Conservation (phyloP, 2,329 filamentous ascomycete genomes). For the Botrytis tulipae region DNA sequence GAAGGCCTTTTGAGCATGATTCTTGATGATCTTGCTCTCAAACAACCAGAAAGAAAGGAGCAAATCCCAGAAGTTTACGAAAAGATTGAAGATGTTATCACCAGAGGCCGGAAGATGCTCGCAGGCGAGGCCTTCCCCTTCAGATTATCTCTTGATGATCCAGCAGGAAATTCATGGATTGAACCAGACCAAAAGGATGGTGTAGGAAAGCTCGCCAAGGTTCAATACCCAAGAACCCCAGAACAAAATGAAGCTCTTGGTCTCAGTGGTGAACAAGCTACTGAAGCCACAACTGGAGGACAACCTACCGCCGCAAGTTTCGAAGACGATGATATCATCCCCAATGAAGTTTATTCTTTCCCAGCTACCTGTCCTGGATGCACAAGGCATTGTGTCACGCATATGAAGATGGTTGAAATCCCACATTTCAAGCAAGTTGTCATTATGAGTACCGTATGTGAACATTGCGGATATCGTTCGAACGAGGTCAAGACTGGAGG, state of each 20-base stretch:
- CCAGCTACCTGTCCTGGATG: slow-evolving; percentile 91
- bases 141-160: slow-evolving; percentile 83
- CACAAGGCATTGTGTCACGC: slow-evolving; percentile 78
- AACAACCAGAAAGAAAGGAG: slow-evolving; percentile 79
- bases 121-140: slow-evolving; percentile 80
- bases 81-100: slow-evolving; percentile 75
- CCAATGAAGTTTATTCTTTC: slow-evolving; percentile 90
- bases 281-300: slow-evolving; percentile 45
- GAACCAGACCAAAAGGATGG: slow-evolving; percentile 77
- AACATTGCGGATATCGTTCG: slow-evolving; percentile 87
- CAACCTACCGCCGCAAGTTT: slow-evolving; percentile 44
- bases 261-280: slow-evolving; percentile 61
- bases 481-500: slow-evolving; percentile 98
- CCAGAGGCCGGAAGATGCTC: slow-evolving; percentile 73
- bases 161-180: slow-evolving; percentile 95
- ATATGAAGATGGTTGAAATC: slow-evolving; percentile 99
- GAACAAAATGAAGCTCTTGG: slow-evolving; percentile 88
- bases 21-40: slow-evolving; percentile 74
- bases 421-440: slow-evolving; percentile 98
- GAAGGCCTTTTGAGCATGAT: slow-evolving; percentile 82
- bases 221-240: slow-evolving; percentile 76
- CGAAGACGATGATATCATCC: slow-evolving; percentile 72
- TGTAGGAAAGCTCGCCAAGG: slow-evolving; percentile 84
- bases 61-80: slow-evolving; percentile 73
- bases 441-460: slow-evolving; percentile 90